Evolutionary conservation across 495 filamentous ascomycete species (phyloP).

Genomic region (Hypoxylon lienhwacheense): DNA sequence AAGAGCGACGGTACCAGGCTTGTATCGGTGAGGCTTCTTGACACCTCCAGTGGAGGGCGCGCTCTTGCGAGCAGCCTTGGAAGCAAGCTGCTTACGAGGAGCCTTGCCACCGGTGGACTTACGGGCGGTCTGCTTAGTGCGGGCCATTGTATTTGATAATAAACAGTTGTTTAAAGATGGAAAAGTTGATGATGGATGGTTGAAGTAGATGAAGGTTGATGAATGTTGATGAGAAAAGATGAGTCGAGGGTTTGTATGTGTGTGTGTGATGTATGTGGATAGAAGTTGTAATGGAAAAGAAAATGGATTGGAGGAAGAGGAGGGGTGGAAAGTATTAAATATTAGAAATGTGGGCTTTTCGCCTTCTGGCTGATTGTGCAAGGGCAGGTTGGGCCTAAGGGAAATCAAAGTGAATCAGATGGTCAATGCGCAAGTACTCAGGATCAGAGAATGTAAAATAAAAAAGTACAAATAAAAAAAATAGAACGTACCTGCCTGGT

Average conservation of each 20-base stretch:
- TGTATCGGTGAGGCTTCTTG: conserved; percentile 99
- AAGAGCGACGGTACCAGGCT: conserved; percentile 99
- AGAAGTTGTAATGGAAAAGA: conserved; percentile 47
- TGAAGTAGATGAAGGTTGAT: conserved; percentile 41
- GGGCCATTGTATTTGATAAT: conserved; percentile 76
- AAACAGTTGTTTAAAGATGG: conserved; percentile 46
- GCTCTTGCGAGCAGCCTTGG: conserved; percentile 58
- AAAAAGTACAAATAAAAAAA: conserved; percentile 25
- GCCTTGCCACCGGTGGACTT: conserved; percentile 99
- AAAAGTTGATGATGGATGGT: conserved; percentile 50
- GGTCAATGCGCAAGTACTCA: conserved; percentile 22
- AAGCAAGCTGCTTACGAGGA: conserved; percentile 91
- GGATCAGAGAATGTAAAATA: conserved; percentile 23
- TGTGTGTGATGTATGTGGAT: too few species aligned
- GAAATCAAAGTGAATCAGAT: conserved; percentile 11
- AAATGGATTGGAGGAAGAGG: conserved; percentile 45
- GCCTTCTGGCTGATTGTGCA: conserved; percentile 50
- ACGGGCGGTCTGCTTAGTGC: conserved; percentile 99
- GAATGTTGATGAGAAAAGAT: conserved; percentile 41
- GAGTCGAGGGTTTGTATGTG: conserved; percentile 38
- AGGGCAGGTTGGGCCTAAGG: neutral
- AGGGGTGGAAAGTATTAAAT: conserved; percentile 56
- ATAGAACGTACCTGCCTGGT: conserved; percentile 13
- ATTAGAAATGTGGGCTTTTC: conserved; percentile 30
- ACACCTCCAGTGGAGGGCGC: conserved; percentile 69